Evolutionary conservation across 768 basidiomycete species (phyloP).

Genomic region (Cyclocybe aegerita): DNA sequence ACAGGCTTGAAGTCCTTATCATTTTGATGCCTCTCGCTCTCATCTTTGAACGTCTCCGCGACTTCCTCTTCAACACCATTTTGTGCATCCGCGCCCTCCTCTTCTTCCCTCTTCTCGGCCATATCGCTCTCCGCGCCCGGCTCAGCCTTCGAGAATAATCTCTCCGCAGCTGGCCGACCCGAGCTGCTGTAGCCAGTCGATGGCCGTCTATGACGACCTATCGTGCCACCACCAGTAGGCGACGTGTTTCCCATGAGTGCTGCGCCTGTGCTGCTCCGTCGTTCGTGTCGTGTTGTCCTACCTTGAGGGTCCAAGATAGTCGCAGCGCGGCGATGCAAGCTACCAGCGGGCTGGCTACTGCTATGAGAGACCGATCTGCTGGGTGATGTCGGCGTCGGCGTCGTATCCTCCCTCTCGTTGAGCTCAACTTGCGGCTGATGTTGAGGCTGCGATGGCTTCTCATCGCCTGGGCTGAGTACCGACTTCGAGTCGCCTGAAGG

Average conservation of each 20-base stretch:
- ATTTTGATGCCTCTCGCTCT: slow-evolving; percentile 45
- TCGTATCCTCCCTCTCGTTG: neutral
- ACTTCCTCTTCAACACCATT: slow-evolving; percentile 29
- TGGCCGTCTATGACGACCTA: slow-evolving; percentile 68
- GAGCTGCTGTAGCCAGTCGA: slow-evolving; percentile 60
- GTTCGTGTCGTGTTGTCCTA: slow-evolving; percentile 62
- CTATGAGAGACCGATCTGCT: slow-evolving; percentile 33
- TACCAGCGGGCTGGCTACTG: slow-evolving; percentile 57
- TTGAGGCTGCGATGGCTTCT: slow-evolving; percentile 24
- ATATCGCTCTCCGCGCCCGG: slow-evolving; percentile 37
- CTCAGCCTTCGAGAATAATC: slow-evolving; percentile 46
- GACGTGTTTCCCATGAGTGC: slow-evolving; percentile 40
- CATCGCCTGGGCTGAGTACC: slow-evolving; percentile 18
- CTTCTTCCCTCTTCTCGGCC: slow-evolving; percentile 44
- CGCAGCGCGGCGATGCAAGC: slow-evolving; percentile 70
- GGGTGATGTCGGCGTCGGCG: slow-evolving; percentile 20
- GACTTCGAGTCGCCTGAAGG: slow-evolving; percentile 30
- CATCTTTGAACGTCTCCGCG: slow-evolving; percentile 43
- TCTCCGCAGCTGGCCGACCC: slow-evolving; percentile 37
- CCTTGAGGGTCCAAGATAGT: slow-evolving; percentile 74
- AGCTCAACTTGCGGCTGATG: no score
- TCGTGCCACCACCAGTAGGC: slow-evolving; percentile 41
- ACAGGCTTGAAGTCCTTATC: slow-evolving; percentile 91
- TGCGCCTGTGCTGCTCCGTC: slow-evolving; percentile 76
- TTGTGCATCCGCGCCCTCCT: slow-evolving; percentile 25